Base-by-base conservation (phyloP, 805 yeast species). In the Sugiyamaella floridensis region DNA sequence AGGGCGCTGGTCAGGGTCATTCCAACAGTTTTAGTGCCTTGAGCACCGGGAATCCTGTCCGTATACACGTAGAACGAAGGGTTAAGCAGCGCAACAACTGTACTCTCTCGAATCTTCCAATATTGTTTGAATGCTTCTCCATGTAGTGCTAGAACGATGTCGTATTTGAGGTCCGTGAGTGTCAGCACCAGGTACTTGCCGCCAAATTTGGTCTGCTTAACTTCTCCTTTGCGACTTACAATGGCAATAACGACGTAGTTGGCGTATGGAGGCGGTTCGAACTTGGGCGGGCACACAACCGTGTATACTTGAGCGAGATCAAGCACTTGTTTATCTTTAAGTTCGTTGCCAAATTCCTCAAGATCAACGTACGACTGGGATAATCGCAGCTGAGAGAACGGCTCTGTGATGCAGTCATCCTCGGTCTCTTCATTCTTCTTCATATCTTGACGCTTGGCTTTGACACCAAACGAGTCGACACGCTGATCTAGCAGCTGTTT, bases 201-300 rank as follows among this genome's bases (percentile, higher is more conserved):
- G n/a, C 72, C 56, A 48, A 55, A 45, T 28, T 58, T 60, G 45
- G 63, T 64, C 32, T 69, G 65, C 56, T 75, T 73, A 2, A 84
- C 74, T 7, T 73, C 78, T 4, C 81, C 71, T 61, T 89, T 89
- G 18, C 65, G 62, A 4, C 80, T 70, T 0, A 90, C 71, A 2
- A 86, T 73, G 0, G 95, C 97, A n/a, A 84, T 61, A 1, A 82
- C 76, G n/a, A 83, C 83, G 85, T 89, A 89, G 63, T 90, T 89
- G 2, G 84, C 68, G 60, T 83, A 83, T 1, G 70, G 68, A 0
- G 96, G 96, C 46, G 85, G 85, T 5, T 68, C 64, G 62, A 78
- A 89, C 18, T 78, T 72, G 0, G 96, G 93, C 1, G 93, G 84
- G 28, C 65, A 58, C 1, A 89, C 81, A 57, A 82, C 81, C 1